Evolutionary conservation across 176 grass and related monocot species (phyloP).

Genomic region (Saccharum officinarum): DNA sequence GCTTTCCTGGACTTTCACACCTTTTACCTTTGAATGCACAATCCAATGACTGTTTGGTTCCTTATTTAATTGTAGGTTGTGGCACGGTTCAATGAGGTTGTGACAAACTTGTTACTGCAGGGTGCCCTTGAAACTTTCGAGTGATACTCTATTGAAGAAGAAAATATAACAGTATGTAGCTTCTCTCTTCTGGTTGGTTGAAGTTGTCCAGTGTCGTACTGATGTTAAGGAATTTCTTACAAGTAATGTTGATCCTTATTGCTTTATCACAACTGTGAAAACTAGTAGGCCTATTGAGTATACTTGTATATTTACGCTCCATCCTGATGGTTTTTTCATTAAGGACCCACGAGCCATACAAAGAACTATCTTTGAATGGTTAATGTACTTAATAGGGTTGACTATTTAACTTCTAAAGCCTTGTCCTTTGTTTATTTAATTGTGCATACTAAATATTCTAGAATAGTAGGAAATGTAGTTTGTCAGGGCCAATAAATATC

Average conservation of each 20-base stretch:
- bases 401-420: neutral
- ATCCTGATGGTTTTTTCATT: neutral
- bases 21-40: neutral
- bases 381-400: neutral
- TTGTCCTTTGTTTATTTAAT: neutral
- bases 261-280: neutral
- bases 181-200: neutral
- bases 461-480: neutral
- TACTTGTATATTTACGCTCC: neutral
- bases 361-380: slow-evolving; percentile 6
- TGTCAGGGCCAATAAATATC: neutral
- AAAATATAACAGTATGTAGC: slow-evolving; percentile 76
- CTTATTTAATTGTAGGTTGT: slow-evolving; percentile 65
- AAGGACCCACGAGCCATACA: neutral
- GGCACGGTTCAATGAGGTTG: slow-evolving; percentile 90
- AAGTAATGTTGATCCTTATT: neutral
- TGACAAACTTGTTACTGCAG: slow-evolving; percentile 78
- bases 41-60: neutral
- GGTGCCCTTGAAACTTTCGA: slow-evolving; percentile 84
- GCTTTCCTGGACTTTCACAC: slow-evolving; percentile 1
- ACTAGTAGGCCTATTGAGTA: neutral
- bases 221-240: neutral
- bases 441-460: neutral
- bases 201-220: neutral
- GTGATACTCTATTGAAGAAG: slow-evolving; percentile 71